Base-by-base conservation (phyloP, 768 basidiomycete species). In the Brasilioporus rufonigricans region DNA sequence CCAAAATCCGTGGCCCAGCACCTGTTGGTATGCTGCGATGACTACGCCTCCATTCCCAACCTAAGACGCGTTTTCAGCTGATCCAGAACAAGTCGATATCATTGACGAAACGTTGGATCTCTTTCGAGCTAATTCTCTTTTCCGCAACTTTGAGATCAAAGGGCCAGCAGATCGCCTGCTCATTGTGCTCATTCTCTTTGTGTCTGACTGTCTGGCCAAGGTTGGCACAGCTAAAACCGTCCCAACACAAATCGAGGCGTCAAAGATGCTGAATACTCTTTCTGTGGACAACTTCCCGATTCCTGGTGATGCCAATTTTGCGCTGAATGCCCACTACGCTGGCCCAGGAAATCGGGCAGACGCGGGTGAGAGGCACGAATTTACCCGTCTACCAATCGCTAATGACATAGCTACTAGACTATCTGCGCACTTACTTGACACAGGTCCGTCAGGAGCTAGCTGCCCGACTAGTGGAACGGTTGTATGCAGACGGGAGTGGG, bases 121-220 rank as follows among this genome's bases (percentile, higher is more conserved):
- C 56, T 99, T 99, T 76, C 90, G 97, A 52, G 95, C 96, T 66
- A 99, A 99, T 75, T 97, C 95, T 35, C 87, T 99, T 57, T 99
- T 99, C 76, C 89, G 97, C 67, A 98, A 98, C 76, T 99, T 98
- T 65, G 97, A 99, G 78, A 98, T 99, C 83, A 96, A 98, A 71
- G 95, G 94, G 18, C 91, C 93, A 51, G 93, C 94, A 48, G 95
- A 97, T 79, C 87, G 95, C 55, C 86, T 93, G 38, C 82, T 99
- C 67, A 98, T 99, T 77, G 84, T 98, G 71, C 85, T 98, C 66
- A 97, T 98, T 71, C 88, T 99, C 69, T 99, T 89, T 76, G 85
- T 98, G 65, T 98, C 95, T 43, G 97, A 99, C 75, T 98, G 96
- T 71, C 85, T 99, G 48, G 83, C 91, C 26, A 95, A 93, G 75